Conservation (phyloP, 768 basidiomycete genomes). For the Amanita rubescens region DNA sequence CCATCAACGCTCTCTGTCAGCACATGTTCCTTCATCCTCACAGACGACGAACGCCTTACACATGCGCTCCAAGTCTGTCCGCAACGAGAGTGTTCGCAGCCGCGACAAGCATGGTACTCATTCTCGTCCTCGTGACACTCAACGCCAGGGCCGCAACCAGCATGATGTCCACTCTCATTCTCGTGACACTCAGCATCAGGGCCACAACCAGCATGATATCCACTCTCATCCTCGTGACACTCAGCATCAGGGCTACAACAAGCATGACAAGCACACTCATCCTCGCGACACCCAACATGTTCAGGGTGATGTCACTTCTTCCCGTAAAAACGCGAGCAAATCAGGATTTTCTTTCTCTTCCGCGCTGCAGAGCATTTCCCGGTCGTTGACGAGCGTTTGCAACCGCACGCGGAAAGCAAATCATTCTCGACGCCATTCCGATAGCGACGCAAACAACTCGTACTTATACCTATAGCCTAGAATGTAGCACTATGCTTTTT, state of each 20-base stretch:
- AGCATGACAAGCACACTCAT: background rate
- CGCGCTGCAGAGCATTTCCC: background rate
- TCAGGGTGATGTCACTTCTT: background rate
- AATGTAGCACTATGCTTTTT: background rate
- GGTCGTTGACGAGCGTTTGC: constrained; percentile 1
- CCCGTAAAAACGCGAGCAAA: background rate
- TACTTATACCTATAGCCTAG: background rate
- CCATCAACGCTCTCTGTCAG: constrained; percentile 7
- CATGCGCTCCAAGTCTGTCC: constrained; percentile 1
- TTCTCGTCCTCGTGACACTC: background rate
- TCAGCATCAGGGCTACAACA: background rate
- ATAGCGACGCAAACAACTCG: background rate
- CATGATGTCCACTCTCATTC: background rate
- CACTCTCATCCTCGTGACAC: background rate
- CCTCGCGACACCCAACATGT: too few relatives aligned
- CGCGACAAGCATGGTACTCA: background rate
- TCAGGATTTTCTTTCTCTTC: constrained; percentile 5
- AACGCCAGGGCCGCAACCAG: too few relatives aligned
- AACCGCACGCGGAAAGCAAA: background rate
- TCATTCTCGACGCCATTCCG: background rate
- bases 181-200: background rate
- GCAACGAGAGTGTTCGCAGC: background rate
- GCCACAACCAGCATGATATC: background rate
- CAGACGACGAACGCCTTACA: background rate
- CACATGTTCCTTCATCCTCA: constrained; percentile 1